Base-by-base conservation (phyloP, 1,284 basidiomycete species). In the Peniophora sp. region DNA sequence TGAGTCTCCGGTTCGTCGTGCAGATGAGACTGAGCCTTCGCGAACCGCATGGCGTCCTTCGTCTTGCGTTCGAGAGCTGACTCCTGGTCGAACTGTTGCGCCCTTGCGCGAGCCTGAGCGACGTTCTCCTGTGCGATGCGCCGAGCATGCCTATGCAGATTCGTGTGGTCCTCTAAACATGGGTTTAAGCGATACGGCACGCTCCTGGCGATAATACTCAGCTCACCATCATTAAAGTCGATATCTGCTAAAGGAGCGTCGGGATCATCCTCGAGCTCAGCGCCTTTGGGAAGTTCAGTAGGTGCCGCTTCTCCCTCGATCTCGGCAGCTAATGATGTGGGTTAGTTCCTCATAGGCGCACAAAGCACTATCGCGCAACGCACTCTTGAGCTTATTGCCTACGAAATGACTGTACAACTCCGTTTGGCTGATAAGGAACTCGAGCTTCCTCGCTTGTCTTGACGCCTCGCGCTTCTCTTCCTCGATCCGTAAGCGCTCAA, bases 321-420 rank as follows among this genome's bases (percentile, higher is more conserved):
- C 64, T 97, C 95, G 52, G 84, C 81, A 43, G 96, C 91, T 93
- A 61, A 37, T 39, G 44, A 47, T 24, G 51, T 54, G 18, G 52
- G 49, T 11, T 52, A 62, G 51, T 18, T 34, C 42, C 47, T 59
- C 36, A 44, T 48, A 3, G 32, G 20, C 48, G 51, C 51, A 43
- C 49, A 50, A 48, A 53, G 27, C 44, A 47, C 41, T 49, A n/a
- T n/a, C n/a, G n/a, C 37, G 22, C 49, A 20, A 73, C 85, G 61
- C 64, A 92, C 90, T 98, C 73, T 97, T 97, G 60, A 99, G 81
- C 72, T 99, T 99, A 70, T 87, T 97, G 37, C 97, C 96, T 53
- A 99, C 93, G 75, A 99, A 99, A 74, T 99, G 97, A 59, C 92
- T 97, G 71, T 99, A 99, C 11, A 99, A 80, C 68, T 99, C 97